These are phyloP conservation scores for Neurospora terricola DNA, from an alignment of 495 filamentous ascomycete species.

Conservation along the genomic window DNA sequence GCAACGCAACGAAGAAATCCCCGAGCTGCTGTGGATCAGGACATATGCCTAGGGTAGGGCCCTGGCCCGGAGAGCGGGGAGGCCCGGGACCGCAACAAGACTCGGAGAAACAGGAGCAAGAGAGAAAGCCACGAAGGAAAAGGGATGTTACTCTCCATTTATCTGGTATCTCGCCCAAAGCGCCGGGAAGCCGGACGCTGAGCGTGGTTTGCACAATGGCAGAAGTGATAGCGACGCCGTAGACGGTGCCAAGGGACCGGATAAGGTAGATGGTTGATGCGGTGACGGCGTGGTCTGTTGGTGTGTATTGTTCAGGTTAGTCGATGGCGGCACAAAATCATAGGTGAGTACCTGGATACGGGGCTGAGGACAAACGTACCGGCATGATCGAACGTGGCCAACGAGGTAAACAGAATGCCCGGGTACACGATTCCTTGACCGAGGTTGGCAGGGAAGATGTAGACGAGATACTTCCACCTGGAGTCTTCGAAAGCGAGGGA, in stretches of 20 bases:
- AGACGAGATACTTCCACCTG: slow-evolving; percentile 53
- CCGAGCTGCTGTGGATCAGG: background rate
- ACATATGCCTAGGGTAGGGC: background rate
- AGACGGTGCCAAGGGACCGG: slow-evolving; percentile 53
- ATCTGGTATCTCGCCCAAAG: slow-evolving; percentile 51
- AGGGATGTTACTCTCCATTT: slow-evolving; percentile 53
- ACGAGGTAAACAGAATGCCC: slow-evolving; percentile 50
- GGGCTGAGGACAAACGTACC: slow-evolving; percentile 27
- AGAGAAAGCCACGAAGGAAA: slow-evolving; percentile 6
- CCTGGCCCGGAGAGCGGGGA: background rate
- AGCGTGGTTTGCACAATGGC: slow-evolving; percentile 56
- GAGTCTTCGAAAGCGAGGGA: slow-evolving; percentile 47
- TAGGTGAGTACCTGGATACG: background rate
- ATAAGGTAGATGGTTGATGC: slow-evolving; percentile 55
- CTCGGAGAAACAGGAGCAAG: background rate
- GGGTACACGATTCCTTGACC: slow-evolving; percentile 58
- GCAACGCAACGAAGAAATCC: background rate
- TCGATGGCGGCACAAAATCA: background rate
- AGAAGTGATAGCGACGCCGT: slow-evolving; percentile 53
- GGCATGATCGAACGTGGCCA: slow-evolving; percentile 52
- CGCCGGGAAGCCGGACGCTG: slow-evolving; percentile 43
- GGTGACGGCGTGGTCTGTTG: slow-evolving; percentile 51
- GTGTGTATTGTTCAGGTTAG: background rate
- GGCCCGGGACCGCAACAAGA: background rate
- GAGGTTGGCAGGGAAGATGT: slow-evolving; percentile 53